phyloP scores from a whole-genome alignment of 192 early-diverging fungal genomes.

The Coemansia sp. region DNA sequence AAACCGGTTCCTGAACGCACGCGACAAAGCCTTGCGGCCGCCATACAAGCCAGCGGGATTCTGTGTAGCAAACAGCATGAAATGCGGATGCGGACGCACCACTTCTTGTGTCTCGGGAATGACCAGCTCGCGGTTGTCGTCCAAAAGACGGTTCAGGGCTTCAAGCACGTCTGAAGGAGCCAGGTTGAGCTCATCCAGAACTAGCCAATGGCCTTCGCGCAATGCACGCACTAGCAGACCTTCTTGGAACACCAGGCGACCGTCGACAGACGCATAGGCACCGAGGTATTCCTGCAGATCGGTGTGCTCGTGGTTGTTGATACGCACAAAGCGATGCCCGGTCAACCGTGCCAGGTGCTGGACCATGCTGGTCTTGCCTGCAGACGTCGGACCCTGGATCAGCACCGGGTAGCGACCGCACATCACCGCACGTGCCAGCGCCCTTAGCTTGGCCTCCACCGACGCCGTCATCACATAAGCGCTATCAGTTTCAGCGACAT shows the following conservation, averaged over 20 bases:
- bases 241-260: conserved; percentile 91
- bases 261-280: conserved; percentile 84
- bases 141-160: conserved; percentile 93
- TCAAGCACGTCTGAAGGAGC: conserved; percentile 98
- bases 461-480: conserved; percentile 85
- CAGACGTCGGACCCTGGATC: conserved; percentile 97
- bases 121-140: conserved; percentile 96
- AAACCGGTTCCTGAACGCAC: conserved; percentile 98
- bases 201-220: conserved; percentile 95
- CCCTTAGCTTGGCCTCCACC: conserved; percentile 80
- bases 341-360: conserved; percentile 89
- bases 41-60: conserved; percentile 98
- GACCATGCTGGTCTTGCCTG: conserved; percentile 98
- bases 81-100: conserved; percentile 90
- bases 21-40: conserved; percentile 91
- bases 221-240: conserved; percentile 93
- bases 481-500: conserved; percentile 20
- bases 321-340: conserved; percentile 93
- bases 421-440: conserved; percentile 90
- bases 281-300: conserved; percentile 98
- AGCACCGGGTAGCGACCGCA: conserved; percentile 88
- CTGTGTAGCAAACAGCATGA: conserved; percentile 99
- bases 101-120: conserved; percentile 95
- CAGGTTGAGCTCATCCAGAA: conserved; percentile 97
- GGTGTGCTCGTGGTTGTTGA: conserved; percentile 99